phyloP scores from a whole-genome alignment of 2,329 filamentous ascomycete species.

The Nannizziopsis barbatae region DNA sequence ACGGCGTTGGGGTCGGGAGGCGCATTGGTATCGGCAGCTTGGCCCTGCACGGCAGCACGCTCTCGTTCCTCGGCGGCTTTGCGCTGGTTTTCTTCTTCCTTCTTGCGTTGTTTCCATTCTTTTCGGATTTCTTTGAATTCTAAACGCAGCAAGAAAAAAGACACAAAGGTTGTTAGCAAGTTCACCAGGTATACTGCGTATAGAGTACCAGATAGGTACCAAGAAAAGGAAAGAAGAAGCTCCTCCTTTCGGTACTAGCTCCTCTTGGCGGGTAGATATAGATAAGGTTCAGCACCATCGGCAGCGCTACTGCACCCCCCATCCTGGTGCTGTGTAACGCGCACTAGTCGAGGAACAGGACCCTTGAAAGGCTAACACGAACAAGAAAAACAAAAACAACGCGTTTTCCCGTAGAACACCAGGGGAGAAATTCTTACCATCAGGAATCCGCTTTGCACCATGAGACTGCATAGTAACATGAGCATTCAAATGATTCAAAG shows the following conservation, averaged over 20 bases:
- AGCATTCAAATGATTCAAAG: conserved; percentile 91
- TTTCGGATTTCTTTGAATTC: conserved; percentile 99
- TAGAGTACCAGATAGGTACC: too few species aligned
- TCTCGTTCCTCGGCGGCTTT: conserved; percentile 81
- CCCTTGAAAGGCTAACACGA: neutral
- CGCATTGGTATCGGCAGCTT: conserved; percentile 39
- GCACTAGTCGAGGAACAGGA: conserved; percentile 34
- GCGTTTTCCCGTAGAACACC: too few species aligned
- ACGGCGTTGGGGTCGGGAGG: conserved; percentile 39
- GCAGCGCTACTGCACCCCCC: conserved; percentile 43
- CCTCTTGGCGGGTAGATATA: conserved; percentile 20
- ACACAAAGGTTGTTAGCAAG: conserved; percentile 20
- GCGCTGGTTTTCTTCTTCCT: conserved; percentile 85
- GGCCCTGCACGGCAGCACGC: conserved; percentile 50
- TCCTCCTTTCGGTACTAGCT: conserved; percentile 13
- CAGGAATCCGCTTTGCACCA: conserved; percentile 83
- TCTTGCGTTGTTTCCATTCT: conserved; percentile 98
- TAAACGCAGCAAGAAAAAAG: conserved; percentile 31
- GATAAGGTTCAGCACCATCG: conserved; percentile 38
- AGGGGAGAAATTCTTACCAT: conserved; percentile 56
- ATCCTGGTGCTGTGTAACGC: conserved; percentile 41
- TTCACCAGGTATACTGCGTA: neutral
- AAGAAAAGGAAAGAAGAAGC: conserved; percentile 1
- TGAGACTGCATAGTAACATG: conserved; percentile 99
- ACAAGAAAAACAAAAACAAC: conserved; percentile 15